A percentile compares a stretch with the other conserved stretches of the same genome.
phyloP scores from a whole-genome alignment of 176 grass and related monocot species.

The Guadua angustifolia region DNA sequence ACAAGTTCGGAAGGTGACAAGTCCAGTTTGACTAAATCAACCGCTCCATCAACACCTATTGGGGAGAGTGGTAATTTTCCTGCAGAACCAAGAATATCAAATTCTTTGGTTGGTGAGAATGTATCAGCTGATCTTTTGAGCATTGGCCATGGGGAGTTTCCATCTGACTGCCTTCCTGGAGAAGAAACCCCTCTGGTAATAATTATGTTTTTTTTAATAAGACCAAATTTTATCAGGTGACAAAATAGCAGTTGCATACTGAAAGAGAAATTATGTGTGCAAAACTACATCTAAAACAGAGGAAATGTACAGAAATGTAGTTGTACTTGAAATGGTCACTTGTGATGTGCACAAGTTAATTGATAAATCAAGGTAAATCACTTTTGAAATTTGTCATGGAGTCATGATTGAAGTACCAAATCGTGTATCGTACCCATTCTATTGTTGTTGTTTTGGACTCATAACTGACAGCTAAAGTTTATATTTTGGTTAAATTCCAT shows the following conservation, averaged over 20 bases:
- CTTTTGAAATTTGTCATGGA: neutral
- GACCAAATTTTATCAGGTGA: slow-evolving; percentile 14
- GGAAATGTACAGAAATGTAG: neutral
- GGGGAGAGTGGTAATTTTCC: slow-evolving; percentile 79
- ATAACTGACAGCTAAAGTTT: neutral
- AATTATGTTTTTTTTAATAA: slow-evolving; percentile 36
- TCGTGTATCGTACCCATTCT: neutral
- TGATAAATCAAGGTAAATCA: neutral
- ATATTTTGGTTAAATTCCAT: slow-evolving; percentile 7
- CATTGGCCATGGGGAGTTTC: slow-evolving; percentile 63
- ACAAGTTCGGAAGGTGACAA: slow-evolving; percentile 88
- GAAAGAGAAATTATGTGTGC: slow-evolving; percentile 11
- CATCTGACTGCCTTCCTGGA: slow-evolving; percentile 57
- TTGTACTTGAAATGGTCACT: neutral
- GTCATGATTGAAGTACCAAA: neutral
- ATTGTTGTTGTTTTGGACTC: neutral
- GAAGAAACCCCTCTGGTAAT: slow-evolving; percentile 74
- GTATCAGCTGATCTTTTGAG: slow-evolving; percentile 69
- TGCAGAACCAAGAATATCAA: slow-evolving; percentile 73
- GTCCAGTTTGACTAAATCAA: slow-evolving; percentile 84
- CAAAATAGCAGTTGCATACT: slow-evolving; percentile 1
- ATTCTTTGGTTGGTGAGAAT: slow-evolving; percentile 71
- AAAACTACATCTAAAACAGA: slow-evolving; percentile 17
- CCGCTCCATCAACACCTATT: slow-evolving; percentile 77
- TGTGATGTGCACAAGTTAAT: neutral